phyloP scores from a whole-genome alignment of 257 asterid species.

The Primulina tabacum region DNA sequence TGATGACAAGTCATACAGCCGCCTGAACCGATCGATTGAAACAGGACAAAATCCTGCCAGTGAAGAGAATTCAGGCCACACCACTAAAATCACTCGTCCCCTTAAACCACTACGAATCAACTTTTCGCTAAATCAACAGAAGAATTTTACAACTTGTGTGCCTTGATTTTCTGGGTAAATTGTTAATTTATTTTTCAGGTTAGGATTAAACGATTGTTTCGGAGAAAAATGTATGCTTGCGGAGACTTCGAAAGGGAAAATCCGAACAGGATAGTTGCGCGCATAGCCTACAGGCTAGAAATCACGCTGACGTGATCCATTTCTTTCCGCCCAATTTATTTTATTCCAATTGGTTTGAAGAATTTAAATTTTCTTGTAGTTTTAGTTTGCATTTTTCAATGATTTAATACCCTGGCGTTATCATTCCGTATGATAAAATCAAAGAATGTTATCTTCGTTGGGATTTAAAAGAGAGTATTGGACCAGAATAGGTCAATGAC shows the following conservation, averaged over 20 bases:
- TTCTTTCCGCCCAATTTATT: background rate
- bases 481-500: too few relatives aligned
- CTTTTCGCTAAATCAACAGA: background rate
- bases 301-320: slow-evolving; percentile 30
- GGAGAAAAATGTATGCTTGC: background rate
- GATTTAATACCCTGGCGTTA: too few relatives aligned
- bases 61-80: background rate
- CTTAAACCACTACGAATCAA: slow-evolving; percentile 1
- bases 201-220: background rate
- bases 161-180: background rate
- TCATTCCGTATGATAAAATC: too few relatives aligned
- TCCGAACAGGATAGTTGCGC: slow-evolving; percentile 21
- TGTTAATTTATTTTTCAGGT: background rate
- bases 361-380: too few relatives aligned
- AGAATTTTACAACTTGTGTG: background rate
- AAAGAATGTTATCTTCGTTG: too few relatives aligned
- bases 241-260: slow-evolving; percentile 15
- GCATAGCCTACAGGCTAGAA: background rate
- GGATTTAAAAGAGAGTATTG: too few relatives aligned
- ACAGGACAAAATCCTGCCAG: background rate
- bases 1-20: slow-evolving; percentile 54
- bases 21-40: slow-evolving; percentile 23
- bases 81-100: background rate
- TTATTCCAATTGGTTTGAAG: too few relatives aligned
- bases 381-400: too few relatives aligned